Base-by-base conservation (phyloP, 352 stramenopile species). In the Globisporangium splendens region DNA sequence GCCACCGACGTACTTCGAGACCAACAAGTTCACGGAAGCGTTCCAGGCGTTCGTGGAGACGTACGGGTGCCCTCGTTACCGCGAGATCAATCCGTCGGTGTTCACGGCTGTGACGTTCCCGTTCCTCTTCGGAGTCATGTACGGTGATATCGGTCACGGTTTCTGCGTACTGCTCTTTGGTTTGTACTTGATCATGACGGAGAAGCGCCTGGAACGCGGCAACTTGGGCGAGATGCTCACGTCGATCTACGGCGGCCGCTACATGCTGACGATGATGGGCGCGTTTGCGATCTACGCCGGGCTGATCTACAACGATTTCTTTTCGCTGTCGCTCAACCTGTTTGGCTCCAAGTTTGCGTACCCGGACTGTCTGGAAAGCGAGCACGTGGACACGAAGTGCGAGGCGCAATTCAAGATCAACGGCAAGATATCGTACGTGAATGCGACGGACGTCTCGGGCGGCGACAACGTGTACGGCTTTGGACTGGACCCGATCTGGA, bases 81-180 rank as follows among this genome's bases (percentile, higher is more conserved):
- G 95, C 52, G 97, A 99, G 79, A 93, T 97, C 63, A 99, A 99
- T 67, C 97, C 97, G 39, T 98, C 97, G 15, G 81, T 99, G 43
- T 99, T 99, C 71, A 99, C 97, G 21, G 93, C 96, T 13, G 95
- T 98, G n/a, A 99, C 96, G 46, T 99, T 99, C 75, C 97, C 97
- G 54, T 99, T 99, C 75, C 79, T 99, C 18, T 99, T 99, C 66
- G 97, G 97, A 58, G 96, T 99, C 68, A 99, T 99, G 97, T 99
- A 99, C 73, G 97, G 97, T 59, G 97, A 99, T 79, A 98, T 99
- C 46, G 97, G 97, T 17, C 97, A 99, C 69, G 96, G 96, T 28
- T 77, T 96, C 18, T 98, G 97, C 69, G 79, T 99, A 21, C 86
- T 98, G 63, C 77, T 97, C 50, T 92, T 96, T 57, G 96, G 93